Conservation (phyloP, 331 rosid species). For the Quercus tomentella region DNA sequence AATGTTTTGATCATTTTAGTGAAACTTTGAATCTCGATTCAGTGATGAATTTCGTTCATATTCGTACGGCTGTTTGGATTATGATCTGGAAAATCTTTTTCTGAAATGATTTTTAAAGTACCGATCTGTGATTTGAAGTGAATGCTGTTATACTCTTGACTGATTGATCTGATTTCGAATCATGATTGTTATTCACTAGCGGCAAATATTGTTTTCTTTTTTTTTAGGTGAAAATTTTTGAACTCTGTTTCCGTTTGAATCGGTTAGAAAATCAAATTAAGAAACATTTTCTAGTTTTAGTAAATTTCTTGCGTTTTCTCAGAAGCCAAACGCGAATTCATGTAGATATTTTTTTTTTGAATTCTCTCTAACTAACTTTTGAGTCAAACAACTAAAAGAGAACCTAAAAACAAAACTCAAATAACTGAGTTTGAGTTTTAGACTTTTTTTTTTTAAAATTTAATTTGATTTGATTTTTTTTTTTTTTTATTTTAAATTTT, state of each 20-base stretch:
- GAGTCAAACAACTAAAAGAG: neutral
- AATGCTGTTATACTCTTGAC: neutral
- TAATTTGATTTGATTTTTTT: too few species aligned
- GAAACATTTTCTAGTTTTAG: neutral
- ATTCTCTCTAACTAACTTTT: neutral
- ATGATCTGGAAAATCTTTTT: neutral
- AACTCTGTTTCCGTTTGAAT: conserved; percentile 5
- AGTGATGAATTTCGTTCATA: neutral
- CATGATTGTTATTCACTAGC: neutral
- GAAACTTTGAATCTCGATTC: neutral
- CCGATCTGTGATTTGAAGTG: neutral
- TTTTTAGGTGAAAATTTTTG: neutral
- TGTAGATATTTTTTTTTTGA: neutral
- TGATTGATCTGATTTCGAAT: neutral
- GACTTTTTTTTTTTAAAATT: too few species aligned
- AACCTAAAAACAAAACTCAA: neutral
- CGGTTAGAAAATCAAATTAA: neutral
- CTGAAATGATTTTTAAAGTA: conserved; percentile 3
- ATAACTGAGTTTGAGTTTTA: too few species aligned
- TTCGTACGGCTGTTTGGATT: neutral
- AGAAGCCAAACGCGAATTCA: neutral
- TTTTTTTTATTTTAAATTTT: too few species aligned
- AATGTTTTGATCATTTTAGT: neutral
- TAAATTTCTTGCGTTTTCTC: neutral
- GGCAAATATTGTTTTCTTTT: neutral